Base-by-base conservation (phyloP, 2,329 filamentous ascomycete species). In the Chaetomium globosum region DNA sequence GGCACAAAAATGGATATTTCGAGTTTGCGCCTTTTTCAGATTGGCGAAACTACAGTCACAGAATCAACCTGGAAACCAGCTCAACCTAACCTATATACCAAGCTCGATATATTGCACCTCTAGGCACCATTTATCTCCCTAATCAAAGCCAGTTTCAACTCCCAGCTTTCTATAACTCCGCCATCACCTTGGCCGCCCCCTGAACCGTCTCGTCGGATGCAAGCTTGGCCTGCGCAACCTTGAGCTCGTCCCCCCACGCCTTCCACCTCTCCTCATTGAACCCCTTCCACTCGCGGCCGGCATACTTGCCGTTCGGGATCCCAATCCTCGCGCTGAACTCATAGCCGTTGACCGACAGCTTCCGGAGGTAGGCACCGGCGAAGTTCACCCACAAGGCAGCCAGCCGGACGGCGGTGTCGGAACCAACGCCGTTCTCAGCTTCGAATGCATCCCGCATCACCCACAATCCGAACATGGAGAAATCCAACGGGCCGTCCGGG, bases 391-490 rank as follows among this genome's bases (percentile, higher is more conserved):
- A 75, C 3, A 72, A 26, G 1, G 63, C 68, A 2, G 74, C 71
- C 23, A 71, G 65, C 5, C 53, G 68, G 30, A 71, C 64, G 8
- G 72, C 69, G 0, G 55, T 28, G 19, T 69, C 43, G 3, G 71
- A 64, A 2, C 9, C 19, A 0, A 21, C n/a, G 7, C 48, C 26
- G 1, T 30, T 5, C 1, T 64, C 52, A 46, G 69, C 67, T 57
- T 76, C 74, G 21, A 75, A 71, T 2, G 73, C 73, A 1, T 60
- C 61, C n/a, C 74, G 68, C 58, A 75, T 51, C 2, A 67, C 64
- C 74, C 74, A 75, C 12, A 76, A 66, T 8, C 66, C 73, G 33
- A 68, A 74, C 26, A 73, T 51, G 9, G 74, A 72, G 65, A 70
- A 74, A 59, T 75, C 71, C 21, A 73, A 66, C 2, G 69, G 67